These are phyloP conservation scores for Fusarium domesticum DNA, from an alignment of 2,329 filamentous ascomycete genomes.

Conservation along the genomic window DNA sequence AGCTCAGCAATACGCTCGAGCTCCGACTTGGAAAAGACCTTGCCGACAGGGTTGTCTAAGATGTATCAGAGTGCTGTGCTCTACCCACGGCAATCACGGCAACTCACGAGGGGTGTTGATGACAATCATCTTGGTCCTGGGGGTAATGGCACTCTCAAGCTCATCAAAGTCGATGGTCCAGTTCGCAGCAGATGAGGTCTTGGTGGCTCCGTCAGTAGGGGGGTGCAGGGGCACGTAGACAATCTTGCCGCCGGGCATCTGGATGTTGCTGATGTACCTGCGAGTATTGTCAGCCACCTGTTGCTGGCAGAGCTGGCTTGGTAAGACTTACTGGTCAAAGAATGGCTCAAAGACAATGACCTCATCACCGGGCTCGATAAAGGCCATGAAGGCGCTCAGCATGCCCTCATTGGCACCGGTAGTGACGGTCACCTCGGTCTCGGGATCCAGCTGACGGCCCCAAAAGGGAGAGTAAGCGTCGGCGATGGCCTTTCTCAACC, in stretches of 20 bases:
- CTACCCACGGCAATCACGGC: background rate
- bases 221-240: slow-evolving; percentile 95
- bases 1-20: slow-evolving; percentile 81
- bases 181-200: slow-evolving; percentile 80
- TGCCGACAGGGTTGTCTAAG: slow-evolving; percentile 88
- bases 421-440: slow-evolving; percentile 92
- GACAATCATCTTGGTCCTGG: slow-evolving; percentile 94
- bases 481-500: slow-evolving; percentile 88
- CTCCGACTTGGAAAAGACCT: slow-evolving; percentile 85
- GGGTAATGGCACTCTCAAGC: slow-evolving; percentile 76
- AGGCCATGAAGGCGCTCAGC: slow-evolving; percentile 97
- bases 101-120: slow-evolving; percentile 65
- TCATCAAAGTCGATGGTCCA: slow-evolving; percentile 86
- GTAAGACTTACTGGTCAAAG: slow-evolving; percentile 73
- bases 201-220: slow-evolving; percentile 71
- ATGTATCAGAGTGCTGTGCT: slow-evolving; percentile 8
- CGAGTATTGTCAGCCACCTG: slow-evolving; percentile 1
- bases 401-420: slow-evolving; percentile 91
- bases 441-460: slow-evolving; percentile 75
- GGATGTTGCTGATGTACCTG: slow-evolving; percentile 86
- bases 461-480: slow-evolving; percentile 90
- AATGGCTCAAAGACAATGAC: slow-evolving; percentile 98
- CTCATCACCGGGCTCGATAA: slow-evolving; percentile 90
- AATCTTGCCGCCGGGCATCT: slow-evolving; percentile 94
- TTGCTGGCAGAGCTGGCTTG: background rate